phyloP scores from a whole-genome alignment of 2,329 filamentous ascomycete species.

The Verticillium isaacii region DNA sequence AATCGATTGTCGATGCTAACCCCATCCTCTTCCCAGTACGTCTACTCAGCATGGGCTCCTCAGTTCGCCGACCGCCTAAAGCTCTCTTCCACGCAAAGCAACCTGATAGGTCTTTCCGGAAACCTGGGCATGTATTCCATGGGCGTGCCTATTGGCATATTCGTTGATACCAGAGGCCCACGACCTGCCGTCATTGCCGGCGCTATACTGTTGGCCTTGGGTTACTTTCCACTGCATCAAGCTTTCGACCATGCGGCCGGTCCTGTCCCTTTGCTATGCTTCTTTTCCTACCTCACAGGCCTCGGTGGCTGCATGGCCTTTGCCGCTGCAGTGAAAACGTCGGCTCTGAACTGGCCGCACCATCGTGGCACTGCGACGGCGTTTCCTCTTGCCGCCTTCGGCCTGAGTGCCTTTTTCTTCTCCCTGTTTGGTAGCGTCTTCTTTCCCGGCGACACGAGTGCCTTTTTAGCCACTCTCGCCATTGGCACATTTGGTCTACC shows the following conservation, averaged over 20 bases:
- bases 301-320: conserved; percentile 91
- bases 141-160: conserved; percentile 82
- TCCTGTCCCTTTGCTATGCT: conserved; percentile 60
- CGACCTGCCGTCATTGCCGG: conserved; percentile 74
- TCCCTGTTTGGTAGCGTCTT: conserved; percentile 71
- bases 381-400: conserved; percentile 88
- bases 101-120: conserved; percentile 81
- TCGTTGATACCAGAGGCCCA: conserved; percentile 79
- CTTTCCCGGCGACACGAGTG: conserved; percentile 78
- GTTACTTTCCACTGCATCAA: conserved; percentile 80
- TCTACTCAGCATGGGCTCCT: conserved; percentile 95
- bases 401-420: conserved; percentile 95
- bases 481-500: conserved; percentile 74
- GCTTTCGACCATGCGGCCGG: conserved; percentile 68
- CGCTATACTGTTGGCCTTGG: conserved; percentile 64
- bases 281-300: conserved; percentile 83
- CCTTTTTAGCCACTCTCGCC: conserved; percentile 75
- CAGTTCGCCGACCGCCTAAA: conserved; percentile 86
- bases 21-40: conserved; percentile 61
- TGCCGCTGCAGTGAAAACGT: conserved; percentile 77
- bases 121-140: conserved; percentile 91
- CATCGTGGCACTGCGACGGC: conserved; percentile 91
- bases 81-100: conserved; percentile 87
- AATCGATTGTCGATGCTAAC: background rate
- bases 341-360: conserved; percentile 85